Conservation (phyloP, 192 early-diverging fungal genomes). For the Ambispora gerdemannii region DNA sequence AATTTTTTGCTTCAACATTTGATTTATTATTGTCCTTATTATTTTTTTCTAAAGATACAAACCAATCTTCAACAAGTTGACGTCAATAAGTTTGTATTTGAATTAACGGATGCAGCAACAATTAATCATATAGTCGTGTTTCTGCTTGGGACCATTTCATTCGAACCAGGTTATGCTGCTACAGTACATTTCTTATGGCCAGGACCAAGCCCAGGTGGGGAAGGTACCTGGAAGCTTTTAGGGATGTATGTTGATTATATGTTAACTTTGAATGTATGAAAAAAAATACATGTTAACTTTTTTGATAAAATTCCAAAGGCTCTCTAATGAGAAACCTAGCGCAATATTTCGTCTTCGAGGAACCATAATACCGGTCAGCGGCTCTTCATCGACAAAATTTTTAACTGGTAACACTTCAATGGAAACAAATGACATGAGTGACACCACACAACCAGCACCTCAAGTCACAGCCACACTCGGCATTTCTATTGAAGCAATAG, state of each 20-base stretch:
- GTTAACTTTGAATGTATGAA: no score
- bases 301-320: no score
- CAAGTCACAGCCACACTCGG: constrained; percentile 69
- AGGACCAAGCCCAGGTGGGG: constrained; percentile 75
- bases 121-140: constrained; percentile 98
- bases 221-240: constrained; percentile 65
- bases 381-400: background rate
- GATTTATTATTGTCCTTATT: background rate
- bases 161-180: constrained; percentile 86
- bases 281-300: no score
- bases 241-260: constrained; percentile 61
- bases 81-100: constrained; percentile 86
- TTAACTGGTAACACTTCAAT: constrained; percentile 33
- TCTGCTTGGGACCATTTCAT: constrained; percentile 78
- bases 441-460: constrained; percentile 26
- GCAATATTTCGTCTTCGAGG: constrained; percentile 69
- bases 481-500: constrained; percentile 89
- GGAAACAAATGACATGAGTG: constrained; percentile 32
- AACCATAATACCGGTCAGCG: background rate
- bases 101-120: constrained; percentile 74
- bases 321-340: constrained; percentile 83
- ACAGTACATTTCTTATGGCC: constrained; percentile 94
- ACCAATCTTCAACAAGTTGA: constrained; percentile 89
- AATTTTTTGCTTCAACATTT: background rate
- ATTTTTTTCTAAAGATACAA: constrained; percentile 62